These are phyloP conservation scores for Annona cherimola DNA, from an alignment of 164 flowering plant genomes.

Conservation along the genomic window DNA sequence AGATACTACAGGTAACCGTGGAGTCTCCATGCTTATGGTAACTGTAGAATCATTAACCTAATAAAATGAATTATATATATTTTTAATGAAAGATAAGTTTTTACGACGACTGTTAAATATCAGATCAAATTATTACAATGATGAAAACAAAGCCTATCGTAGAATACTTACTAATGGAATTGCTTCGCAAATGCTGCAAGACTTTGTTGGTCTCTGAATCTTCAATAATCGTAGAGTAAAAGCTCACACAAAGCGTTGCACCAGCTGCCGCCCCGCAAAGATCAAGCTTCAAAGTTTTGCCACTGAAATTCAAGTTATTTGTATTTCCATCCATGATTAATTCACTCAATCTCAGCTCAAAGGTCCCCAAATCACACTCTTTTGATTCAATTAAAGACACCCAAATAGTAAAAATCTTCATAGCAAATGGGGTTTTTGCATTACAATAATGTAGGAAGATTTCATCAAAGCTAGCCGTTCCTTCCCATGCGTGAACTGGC, in stretches of 20 bases:
- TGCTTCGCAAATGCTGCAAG: neutral
- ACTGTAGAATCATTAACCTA: no score
- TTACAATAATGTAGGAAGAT: slow-evolving; percentile 14
- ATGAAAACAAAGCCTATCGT: neutral
- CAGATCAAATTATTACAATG: neutral
- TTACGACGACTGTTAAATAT: neutral
- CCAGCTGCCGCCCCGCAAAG: slow-evolving; percentile 13
- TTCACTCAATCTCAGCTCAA: slow-evolving; percentile 7
- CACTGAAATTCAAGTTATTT: slow-evolving; percentile 12
- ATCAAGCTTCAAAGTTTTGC: slow-evolving; percentile 5
- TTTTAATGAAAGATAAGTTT: no score
- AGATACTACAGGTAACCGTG: no score
- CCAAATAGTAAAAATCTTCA: slow-evolving; percentile 11
- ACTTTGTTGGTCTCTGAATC: neutral
- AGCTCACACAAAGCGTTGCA: slow-evolving; percentile 6
- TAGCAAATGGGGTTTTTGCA: neutral
- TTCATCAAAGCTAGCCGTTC: slow-evolving; percentile 13
- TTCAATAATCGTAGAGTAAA: slow-evolving; percentile 9
- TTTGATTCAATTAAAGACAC: slow-evolving; percentile 5
- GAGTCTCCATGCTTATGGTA: no score
- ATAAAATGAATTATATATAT: no score
- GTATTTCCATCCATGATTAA: neutral
- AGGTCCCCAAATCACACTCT: slow-evolving; percentile 6
- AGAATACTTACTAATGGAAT: slow-evolving; percentile 5
- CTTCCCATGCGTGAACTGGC: neutral